Evolutionary conservation across 2,329 filamentous ascomycete genomes (phyloP), one percentile per base, ranked within the genome.

Genomic region (Alternaria ventricosa): DNA sequence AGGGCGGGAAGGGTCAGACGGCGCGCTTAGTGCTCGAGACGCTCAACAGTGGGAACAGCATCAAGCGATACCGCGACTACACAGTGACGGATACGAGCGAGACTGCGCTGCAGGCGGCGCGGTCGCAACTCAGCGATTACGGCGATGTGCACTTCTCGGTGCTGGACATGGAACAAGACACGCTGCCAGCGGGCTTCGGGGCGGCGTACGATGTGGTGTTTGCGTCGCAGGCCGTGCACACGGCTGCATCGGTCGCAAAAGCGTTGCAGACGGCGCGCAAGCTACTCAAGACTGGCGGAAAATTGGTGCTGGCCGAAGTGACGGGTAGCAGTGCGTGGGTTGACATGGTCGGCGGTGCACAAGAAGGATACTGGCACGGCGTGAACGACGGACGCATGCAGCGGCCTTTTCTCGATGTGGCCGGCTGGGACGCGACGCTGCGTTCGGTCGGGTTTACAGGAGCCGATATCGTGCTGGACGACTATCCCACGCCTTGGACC

Each of bases 291-390:
- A 81, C 84, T 0, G 82, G 80, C 3, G 85, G 85, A 1, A 80
- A 82, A 49, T 69, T 87, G 0, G 28, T 86, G 5, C 28, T 85
- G 0, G 58, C 81, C 6, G 85, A 25, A n/a, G 57, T 12, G 47
- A 22, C 11, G 7, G 18, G 25, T 25, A 15, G 5, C 33, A 36
- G 33, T 36, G 33, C 33, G 15, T n/a, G 44, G 2, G 18, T 20
- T 25, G 56, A 55, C 22, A 22, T 69, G 6, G 33, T 64, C 12
- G 25, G 65, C 8, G 67, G 67, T 5, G 55, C 59, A 4, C 54
- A 65, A 6, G 77, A 65, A 27, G 55, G 41, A 6, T 71, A 66
- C 43, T 69, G 67, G 69, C 23, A 50, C 28, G 65, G 69, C 13
- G 41, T 28, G 13, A 11, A 28, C 7, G 68, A 71, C 44, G 61